Evolutionary conservation across 805 yeast species (phyloP).

Genomic region (Kuraishia borneana): DNA sequence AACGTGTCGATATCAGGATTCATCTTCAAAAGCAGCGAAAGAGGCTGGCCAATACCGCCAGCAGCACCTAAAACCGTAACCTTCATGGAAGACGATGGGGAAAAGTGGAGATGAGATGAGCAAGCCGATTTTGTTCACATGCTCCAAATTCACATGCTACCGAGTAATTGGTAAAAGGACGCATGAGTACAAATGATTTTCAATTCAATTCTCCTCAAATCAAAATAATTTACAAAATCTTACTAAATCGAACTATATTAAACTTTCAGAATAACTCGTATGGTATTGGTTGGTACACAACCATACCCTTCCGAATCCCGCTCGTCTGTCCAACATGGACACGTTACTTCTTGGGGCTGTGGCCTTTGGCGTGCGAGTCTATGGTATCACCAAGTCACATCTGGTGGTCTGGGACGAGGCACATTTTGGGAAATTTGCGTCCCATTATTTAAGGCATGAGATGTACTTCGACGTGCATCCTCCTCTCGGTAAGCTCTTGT

Average conservation of each 20-base stretch:
- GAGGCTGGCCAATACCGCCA: slow-evolving; percentile 92
- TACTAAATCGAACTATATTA: too few species aligned
- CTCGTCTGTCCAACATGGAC: too few species aligned
- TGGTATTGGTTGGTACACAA: too few species aligned
- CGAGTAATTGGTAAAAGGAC: too few species aligned
- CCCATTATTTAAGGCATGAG: slow-evolving; percentile 77
- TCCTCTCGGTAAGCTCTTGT: slow-evolving; percentile 89
- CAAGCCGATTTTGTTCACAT: too few species aligned
- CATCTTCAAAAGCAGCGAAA: slow-evolving; percentile 70
- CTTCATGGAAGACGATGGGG: slow-evolving; percentile 31
- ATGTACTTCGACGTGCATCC: slow-evolving; percentile 97
- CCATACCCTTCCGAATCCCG: too few species aligned
- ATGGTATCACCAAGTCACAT: slow-evolving; percentile 8
- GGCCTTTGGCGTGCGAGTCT: background rate
- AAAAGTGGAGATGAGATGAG: too few species aligned
- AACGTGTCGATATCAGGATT: slow-evolving; percentile 51
- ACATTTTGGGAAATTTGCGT: slow-evolving; percentile 91
- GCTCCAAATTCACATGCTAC: too few species aligned
- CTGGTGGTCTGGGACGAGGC: slow-evolving; percentile 86
- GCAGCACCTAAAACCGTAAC: slow-evolving; percentile 86
- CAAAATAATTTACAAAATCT: too few species aligned
- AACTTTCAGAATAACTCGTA: too few species aligned
- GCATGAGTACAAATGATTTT: too few species aligned
- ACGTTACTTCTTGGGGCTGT: background rate
- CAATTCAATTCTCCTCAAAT: too few species aligned